These are phyloP conservation scores for Lentinus tigrinus DNA, from an alignment of 768 basidiomycete genomes.

Conservation along the genomic window DNA sequence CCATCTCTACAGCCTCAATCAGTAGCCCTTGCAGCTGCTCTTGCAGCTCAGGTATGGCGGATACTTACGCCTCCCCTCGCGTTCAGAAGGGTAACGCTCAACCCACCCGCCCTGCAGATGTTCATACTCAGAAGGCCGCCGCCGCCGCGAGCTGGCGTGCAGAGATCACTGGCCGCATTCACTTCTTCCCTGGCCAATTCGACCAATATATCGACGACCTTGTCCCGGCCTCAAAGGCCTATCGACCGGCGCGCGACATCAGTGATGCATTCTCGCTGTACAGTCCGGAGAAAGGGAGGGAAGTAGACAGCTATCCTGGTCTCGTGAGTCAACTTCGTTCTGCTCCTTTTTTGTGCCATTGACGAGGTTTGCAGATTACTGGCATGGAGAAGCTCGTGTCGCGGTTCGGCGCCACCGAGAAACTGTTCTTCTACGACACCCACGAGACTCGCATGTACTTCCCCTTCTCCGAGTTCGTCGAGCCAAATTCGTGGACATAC, in stretches of 20 bases:
- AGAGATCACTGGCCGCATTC: background rate
- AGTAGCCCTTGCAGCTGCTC: background rate
- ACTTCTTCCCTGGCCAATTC: too few relatives aligned
- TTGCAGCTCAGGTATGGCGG: background rate
- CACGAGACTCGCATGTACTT: background rate
- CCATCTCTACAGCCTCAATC: background rate
- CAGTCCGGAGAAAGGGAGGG: background rate
- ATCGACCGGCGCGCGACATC: background rate
- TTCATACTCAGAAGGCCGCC: background rate
- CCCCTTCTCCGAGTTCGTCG: background rate
- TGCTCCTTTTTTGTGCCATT: background rate
- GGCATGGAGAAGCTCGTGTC: background rate
- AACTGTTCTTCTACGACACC: background rate
- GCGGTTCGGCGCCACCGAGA: background rate
- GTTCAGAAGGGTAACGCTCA: background rate
- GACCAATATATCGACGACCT: background rate
- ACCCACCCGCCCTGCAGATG: background rate
- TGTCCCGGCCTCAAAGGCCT: background rate
- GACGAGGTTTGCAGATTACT: background rate
- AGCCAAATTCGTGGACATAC: background rate
- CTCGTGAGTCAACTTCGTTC: background rate
- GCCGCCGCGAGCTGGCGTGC: background rate
- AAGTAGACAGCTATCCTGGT: background rate
- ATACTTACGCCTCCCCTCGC: background rate
- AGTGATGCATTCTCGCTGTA: background rate